These are phyloP conservation scores for Lipomyces sp. DNA, from an alignment of 805 yeast species.

Conservation along the genomic window DNA sequence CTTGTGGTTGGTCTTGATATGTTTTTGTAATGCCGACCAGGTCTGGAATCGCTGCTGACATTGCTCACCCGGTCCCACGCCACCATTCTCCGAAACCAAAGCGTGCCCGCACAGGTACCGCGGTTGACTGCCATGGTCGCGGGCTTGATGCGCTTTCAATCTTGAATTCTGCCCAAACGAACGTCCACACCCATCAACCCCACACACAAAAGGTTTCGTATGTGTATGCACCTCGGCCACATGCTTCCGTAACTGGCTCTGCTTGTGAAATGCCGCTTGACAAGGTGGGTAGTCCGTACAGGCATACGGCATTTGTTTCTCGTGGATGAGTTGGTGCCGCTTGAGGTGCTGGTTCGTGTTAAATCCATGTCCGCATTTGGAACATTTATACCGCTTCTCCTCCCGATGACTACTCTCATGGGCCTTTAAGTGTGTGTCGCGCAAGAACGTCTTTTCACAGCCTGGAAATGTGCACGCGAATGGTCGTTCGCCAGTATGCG, in stretches of 20 bases:
- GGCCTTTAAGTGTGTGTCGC: slow-evolving; percentile 79
- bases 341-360: slow-evolving; percentile 78
- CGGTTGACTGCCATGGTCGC: slow-evolving; percentile 57
- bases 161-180: slow-evolving; percentile 66
- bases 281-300: slow-evolving; percentile 68
- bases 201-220: slow-evolving; percentile 50
- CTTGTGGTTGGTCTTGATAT: slow-evolving; percentile 74
- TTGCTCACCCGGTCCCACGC: slow-evolving; percentile 51
- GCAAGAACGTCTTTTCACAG: slow-evolving; percentile 69
- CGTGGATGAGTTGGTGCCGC: slow-evolving; percentile 84
- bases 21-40: slow-evolving; percentile 75
- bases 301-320: slow-evolving; percentile 55
- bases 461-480: slow-evolving; percentile 59
- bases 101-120: slow-evolving; percentile 37
- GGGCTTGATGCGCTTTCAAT: slow-evolving; percentile 67
- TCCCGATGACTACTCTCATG: slow-evolving; percentile 54
- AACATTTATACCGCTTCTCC: slow-evolving; percentile 46
- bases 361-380: slow-evolving; percentile 79
- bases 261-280: slow-evolving; percentile 68
- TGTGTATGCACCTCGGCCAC: slow-evolving; percentile 63
- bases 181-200: slow-evolving; percentile 68
- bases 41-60: slow-evolving; percentile 66
- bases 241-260: slow-evolving; percentile 77
- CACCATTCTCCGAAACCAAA: slow-evolving; percentile 47
- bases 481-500: slow-evolving; percentile 81